Base-by-base conservation (phyloP, 768 basidiomycete species). In the Tephrocybe rancida region DNA sequence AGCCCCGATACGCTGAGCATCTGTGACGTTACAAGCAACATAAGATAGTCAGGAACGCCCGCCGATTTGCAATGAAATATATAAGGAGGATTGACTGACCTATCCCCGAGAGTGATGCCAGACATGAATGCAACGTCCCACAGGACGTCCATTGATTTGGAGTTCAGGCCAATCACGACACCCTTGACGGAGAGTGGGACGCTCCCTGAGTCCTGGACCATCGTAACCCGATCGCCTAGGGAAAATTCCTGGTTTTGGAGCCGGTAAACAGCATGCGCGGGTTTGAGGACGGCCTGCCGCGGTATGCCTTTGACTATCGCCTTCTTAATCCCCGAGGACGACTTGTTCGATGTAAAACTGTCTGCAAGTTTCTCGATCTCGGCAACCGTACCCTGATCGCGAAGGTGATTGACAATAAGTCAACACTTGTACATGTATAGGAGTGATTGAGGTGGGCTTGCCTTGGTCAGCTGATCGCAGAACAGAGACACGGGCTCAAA, bases 71-170 rank as follows among this genome's bases (percentile, higher is more conserved):
- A 14, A 14, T n/a, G n/a, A n/a, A n/a, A n/a, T n/a, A 14, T 29
- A n/a, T 22, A 11, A 32, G n/a, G 18, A 26, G 43, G 53, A 29
- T 19, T 29, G 19, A 64, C 65, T 19, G 61, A 93, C 90, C 95
- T 79, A 62, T 91, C 92, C 3, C 86, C 85, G 10, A 98, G 74
- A 0, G 91, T 97, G 2, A 82, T 79, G 6, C 97, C 97, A 19
- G 93, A 86, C 84, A 99, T 92, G 72, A 99, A 98, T 1, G 93
- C 81, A 21, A 89, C 87, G 67, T 99, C 97, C 92, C 97, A 98
- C 0, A 96, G 82, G 21, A 98, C 89, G 67, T 98, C 97, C 82
- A 98, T 89, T 3, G 88, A 84, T 64, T 88, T 90, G 2, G 87
- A 72, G 61, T 87, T 92, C 63, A 99, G 71, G 13, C 95, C 92